Base-by-base conservation (phyloP, 179 eudicot genomes). In the Beta macrorhiza region DNA sequence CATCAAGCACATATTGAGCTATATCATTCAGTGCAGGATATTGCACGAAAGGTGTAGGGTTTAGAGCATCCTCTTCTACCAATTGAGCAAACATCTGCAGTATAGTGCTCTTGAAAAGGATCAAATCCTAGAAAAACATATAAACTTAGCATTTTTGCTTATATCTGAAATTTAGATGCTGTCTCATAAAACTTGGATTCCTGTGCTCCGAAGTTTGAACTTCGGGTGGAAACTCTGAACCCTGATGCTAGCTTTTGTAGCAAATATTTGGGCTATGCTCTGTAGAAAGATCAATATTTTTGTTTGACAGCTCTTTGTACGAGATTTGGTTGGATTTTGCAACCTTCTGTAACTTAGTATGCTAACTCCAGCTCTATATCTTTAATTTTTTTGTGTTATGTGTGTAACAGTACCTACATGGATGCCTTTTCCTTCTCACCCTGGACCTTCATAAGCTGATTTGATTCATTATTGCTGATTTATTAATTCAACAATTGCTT, bases 401-500 rank as follows among this genome's bases (percentile, higher is more conserved):
- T 62, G 37, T 15, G 8, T 1, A 22, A 10, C 11, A 72, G 0
- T 20, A 20, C 16, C 7, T 32, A 4, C 7, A 22, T 49, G 7
- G 76, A 6, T 59, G 29, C 65, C 12, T 29, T 61, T 49, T 67
- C 17, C 64, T 20, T 49, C 42, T 32, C 20, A 42, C 62, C 25
- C 42, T 22, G 9, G 32, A n/a, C 67, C 19, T 78, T 62, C 37
- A 42, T 77, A 15, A 49, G 56, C 29, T 81, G 52, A 5, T 74
- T 69, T 56, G 52, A 73, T 44, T 49, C 10, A 16, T 20, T 14
- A 5, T 47, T n/a, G 29, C 57, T 78, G 75, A 67, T 72, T 51
- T 32, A 17, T n/a, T 68, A 76, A 67, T 53, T 79, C 47, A 19
- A 22, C 44, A 67, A 1, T 74, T 44, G 1, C 75, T 17, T 88